phyloP scores from a whole-genome alignment of 129 eudicot species.

The Calendula officinalis region DNA sequence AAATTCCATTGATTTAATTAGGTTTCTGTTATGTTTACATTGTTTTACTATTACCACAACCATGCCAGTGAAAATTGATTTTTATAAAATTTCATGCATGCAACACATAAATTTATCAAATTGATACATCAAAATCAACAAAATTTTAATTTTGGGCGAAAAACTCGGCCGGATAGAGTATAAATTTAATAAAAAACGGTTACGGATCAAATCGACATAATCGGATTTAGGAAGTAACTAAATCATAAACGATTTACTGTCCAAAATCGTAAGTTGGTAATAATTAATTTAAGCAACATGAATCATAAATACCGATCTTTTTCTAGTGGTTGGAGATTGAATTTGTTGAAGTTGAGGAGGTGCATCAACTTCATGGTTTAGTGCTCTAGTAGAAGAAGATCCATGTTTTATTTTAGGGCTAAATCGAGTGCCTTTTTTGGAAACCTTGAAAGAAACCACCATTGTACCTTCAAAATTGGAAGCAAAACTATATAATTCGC shows the following conservation, averaged over 20 bases:
- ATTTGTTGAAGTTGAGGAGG: conserved; percentile 5
- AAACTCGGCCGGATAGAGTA: not conserved
- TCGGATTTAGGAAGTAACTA: not conserved
- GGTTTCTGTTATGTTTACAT: not conserved
- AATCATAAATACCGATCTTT: conserved; percentile 19
- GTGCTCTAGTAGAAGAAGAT: conserved; percentile 14
- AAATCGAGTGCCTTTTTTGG: conserved; percentile 49
- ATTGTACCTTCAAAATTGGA: conserved; percentile 19
- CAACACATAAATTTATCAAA: conserved; percentile 1
- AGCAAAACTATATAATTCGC: no score
- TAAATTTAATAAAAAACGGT: conserved; percentile 1
- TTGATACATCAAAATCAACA: not conserved
- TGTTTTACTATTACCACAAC: not conserved
- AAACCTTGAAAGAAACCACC: conserved; percentile 72
- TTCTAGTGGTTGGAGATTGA: conserved; percentile 14
- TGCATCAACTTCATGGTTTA: conserved; percentile 20
- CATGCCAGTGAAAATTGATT: not conserved
- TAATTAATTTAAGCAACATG: not conserved
- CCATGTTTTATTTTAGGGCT: conserved; percentile 38
- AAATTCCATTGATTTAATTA: not conserved
- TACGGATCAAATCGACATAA: not conserved
- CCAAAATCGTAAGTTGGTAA: not conserved
- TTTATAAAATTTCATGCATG: conserved; percentile 11
- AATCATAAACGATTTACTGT: not conserved
- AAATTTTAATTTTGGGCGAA: conserved; percentile 4